Conservation (phyloP, 306 rosid species). For the Cucurbita argyrosperma region DNA sequence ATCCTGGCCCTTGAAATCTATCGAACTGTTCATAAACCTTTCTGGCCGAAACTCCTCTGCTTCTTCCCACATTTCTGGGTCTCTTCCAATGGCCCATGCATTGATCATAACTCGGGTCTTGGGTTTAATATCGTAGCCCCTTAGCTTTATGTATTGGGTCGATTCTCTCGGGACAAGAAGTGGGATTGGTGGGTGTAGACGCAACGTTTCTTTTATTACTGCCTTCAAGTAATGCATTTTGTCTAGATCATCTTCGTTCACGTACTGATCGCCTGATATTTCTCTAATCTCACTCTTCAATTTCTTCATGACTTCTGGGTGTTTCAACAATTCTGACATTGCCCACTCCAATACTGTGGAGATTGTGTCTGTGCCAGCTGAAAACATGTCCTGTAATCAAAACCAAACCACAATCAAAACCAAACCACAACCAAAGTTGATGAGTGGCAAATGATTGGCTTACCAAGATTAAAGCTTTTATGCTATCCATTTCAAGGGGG, state of each 20-base stretch:
- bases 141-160: not conserved
- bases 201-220: conserved; percentile 27
- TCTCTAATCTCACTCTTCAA: conserved; percentile 25
- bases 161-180: conserved; percentile 25
- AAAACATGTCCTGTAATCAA: conserved; percentile 22
- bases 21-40: conserved; percentile 7
- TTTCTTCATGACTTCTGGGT: conserved; percentile 26
- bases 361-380: conserved; percentile 40
- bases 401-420: not conserved
- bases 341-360: conserved; percentile 30
- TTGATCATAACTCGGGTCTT: conserved; percentile 12
- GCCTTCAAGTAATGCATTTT: conserved; percentile 33
- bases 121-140: conserved; percentile 2
- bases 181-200: conserved; percentile 29
- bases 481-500: conserved; percentile 13
- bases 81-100: conserved; percentile 31
- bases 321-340: conserved; percentile 29
- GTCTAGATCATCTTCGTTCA: conserved; percentile 23
- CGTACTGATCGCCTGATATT: conserved; percentile 11
- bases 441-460: not conserved
- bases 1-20: conserved; percentile 21
- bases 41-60: conserved; percentile 27
- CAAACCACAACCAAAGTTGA: not conserved
- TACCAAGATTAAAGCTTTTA: not conserved
- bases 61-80: conserved; percentile 16